These are phyloP conservation scores for Drosera capensis DNA, from an alignment of 148 eudicot species.

Conservation along the genomic window DNA sequence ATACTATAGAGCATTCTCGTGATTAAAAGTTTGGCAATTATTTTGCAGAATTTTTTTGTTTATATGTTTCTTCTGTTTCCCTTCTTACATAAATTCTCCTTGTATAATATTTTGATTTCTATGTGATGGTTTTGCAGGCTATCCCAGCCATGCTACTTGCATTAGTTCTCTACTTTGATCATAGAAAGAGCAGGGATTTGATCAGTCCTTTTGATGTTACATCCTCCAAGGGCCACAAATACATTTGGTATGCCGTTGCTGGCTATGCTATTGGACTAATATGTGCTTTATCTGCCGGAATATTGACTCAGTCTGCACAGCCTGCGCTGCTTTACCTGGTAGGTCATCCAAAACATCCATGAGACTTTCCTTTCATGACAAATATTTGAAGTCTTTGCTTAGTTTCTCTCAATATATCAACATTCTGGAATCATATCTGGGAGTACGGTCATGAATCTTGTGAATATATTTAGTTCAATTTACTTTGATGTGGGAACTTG, in stretches of 20 bases:
- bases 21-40: too few relatives aligned
- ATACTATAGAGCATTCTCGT: too few relatives aligned
- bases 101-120: neutral
- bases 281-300: constrained; percentile 80
- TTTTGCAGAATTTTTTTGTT: too few relatives aligned
- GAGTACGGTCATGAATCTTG: too few relatives aligned
- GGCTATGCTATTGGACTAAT: constrained; percentile 85
- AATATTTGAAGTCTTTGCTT: too few relatives aligned
- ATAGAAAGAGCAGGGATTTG: constrained; percentile 45
- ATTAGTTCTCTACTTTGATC: constrained; percentile 77
- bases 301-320: constrained; percentile 86
- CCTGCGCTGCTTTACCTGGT: constrained; percentile 99
- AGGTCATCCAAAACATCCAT: constrained; percentile 4
- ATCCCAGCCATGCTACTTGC: constrained; percentile 97
- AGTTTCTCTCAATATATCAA: too few relatives aligned
- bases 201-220: constrained; percentile 31
- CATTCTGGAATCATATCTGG: neutral
- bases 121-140: constrained; percentile 42
- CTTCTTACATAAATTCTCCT: neutral
- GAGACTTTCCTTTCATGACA: too few relatives aligned
- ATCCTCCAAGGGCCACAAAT: constrained; percentile 54
- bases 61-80: neutral
- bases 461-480: too few relatives aligned
- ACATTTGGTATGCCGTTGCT: constrained; percentile 69
- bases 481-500: too few relatives aligned